Percentiles rank a stretch among this genome's conserved stretches.
Conservation (phyloP, 1,284 basidiomycete genomes). For the Bondarzewia mesenterica region DNA sequence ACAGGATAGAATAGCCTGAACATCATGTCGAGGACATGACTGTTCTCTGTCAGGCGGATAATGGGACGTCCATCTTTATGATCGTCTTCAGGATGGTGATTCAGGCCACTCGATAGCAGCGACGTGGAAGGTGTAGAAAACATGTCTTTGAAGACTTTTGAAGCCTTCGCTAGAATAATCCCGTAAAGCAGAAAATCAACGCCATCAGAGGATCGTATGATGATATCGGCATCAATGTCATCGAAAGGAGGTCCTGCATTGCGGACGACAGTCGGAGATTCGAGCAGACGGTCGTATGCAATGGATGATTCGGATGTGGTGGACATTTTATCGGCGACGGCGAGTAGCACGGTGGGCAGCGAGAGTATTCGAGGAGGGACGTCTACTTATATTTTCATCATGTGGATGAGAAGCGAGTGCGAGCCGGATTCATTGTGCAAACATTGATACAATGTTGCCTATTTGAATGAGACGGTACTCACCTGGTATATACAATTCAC, state of each 20-base stretch:
- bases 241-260: not conserved
- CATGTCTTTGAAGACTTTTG: conserved; percentile 16
- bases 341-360: too few species aligned
- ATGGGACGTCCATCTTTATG: not conserved
- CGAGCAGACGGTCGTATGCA: not conserved
- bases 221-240: conserved; percentile 9
- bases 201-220: conserved; percentile 13
- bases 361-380: too few species aligned
- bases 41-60: not conserved
- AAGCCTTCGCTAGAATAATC: conserved; percentile 11
- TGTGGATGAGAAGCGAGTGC: too few species aligned
- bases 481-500: too few species aligned
- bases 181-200: conserved; percentile 15
- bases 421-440: too few species aligned
- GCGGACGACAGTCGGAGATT: not conserved
- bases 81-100: not conserved
- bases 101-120: not conserved
- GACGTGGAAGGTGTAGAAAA: conserved; percentile 9
- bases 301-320: not conserved
- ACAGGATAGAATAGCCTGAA: not conserved
- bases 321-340: not conserved
- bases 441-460: too few species aligned
- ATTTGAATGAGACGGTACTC: too few species aligned
- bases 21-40: not conserved
- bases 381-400: too few species aligned